These are phyloP conservation scores for Stipa capillata DNA, from an alignment of 176 grass and related monocot genomes.

Conservation along the genomic window DNA sequence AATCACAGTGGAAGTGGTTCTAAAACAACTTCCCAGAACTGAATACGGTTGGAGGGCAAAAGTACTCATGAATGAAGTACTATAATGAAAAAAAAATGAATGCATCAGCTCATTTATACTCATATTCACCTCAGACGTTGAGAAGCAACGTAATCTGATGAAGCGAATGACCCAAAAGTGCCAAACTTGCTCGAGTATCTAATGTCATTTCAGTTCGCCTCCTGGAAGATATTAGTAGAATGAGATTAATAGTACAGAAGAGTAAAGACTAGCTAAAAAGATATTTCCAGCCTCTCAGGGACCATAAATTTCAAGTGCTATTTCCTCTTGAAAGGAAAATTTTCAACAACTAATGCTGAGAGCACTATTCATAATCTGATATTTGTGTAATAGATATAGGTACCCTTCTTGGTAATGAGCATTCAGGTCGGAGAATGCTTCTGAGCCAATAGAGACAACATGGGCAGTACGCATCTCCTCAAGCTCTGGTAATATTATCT, in stretches of 20 bases:
- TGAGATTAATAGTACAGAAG: conserved; percentile 2
- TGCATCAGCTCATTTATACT: neutral
- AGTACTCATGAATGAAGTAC: neutral
- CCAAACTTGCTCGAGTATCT: conserved; percentile 85
- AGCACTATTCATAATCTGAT: conserved; percentile 16
- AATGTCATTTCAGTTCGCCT: conserved; percentile 56
- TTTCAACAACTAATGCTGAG: neutral
- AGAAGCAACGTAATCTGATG: conserved; percentile 82
- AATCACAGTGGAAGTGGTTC: neutral
- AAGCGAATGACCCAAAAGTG: conserved; percentile 74
- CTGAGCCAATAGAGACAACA: conserved; percentile 90
- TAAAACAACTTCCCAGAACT: neutral
- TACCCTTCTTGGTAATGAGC: conserved; percentile 74
- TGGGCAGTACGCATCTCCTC: conserved; percentile 94
- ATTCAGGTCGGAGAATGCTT: conserved; percentile 65
- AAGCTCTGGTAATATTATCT: conserved; percentile 95
- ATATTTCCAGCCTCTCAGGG: neutral
- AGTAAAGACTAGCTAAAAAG: neutral
- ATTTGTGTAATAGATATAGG: neutral
- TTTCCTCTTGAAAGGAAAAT: neutral
- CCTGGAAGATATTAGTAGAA: conserved; percentile 25
- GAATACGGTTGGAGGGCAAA: neutral
- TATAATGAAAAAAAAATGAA: neutral
- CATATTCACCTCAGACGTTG: conserved; percentile 76
- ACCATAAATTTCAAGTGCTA: neutral